These are phyloP conservation scores for Ramaria sp. DNA, from an alignment of 768 basidiomycete species.

Conservation along the genomic window DNA sequence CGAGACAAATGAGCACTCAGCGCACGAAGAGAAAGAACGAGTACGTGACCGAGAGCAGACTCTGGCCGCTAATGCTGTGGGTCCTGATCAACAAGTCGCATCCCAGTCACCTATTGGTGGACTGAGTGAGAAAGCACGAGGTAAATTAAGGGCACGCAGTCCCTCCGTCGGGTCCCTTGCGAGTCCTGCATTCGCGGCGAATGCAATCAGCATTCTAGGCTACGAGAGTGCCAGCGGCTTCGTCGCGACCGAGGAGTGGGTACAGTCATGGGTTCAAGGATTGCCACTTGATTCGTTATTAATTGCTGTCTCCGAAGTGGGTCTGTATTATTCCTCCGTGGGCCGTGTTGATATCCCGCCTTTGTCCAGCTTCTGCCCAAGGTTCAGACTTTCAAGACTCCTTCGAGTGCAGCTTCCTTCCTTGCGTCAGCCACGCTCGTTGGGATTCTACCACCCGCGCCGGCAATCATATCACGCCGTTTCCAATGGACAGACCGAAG, in stretches of 20 bases:
- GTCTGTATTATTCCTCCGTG: not conserved
- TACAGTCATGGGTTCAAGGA: slow-evolving; percentile 20
- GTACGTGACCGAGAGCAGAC: slow-evolving; percentile 1
- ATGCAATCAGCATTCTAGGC: slow-evolving; percentile 8
- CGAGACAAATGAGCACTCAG: not conserved
- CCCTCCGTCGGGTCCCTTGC: slow-evolving; percentile 5
- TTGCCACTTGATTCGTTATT: not conserved
- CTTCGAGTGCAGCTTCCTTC: slow-evolving; percentile 33
- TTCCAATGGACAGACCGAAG: slow-evolving; percentile 96
- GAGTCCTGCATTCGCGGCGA: slow-evolving; percentile 10
- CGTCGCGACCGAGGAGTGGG: slow-evolving; percentile 96
- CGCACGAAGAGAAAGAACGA: slow-evolving; percentile 4
- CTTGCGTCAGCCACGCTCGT: slow-evolving; percentile 58
- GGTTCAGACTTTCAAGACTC: slow-evolving; percentile 38
- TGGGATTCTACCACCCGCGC: slow-evolving; percentile 64
- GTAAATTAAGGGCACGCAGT: slow-evolving; percentile 74
- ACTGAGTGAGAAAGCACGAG: slow-evolving; percentile 66
- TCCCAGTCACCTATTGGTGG: not conserved
- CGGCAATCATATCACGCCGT: slow-evolving; percentile 53
- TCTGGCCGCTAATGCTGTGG: slow-evolving; percentile 17
- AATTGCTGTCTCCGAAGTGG: not conserved
- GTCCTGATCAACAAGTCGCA: slow-evolving; percentile 19
- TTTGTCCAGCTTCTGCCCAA: slow-evolving; percentile 63
- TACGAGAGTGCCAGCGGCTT: slow-evolving; percentile 36
- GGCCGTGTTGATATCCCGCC: not conserved